Evolutionary conservation across 2,329 filamentous ascomycete genomes (phyloP).

Genomic region (Sphaerulina populicola): DNA sequence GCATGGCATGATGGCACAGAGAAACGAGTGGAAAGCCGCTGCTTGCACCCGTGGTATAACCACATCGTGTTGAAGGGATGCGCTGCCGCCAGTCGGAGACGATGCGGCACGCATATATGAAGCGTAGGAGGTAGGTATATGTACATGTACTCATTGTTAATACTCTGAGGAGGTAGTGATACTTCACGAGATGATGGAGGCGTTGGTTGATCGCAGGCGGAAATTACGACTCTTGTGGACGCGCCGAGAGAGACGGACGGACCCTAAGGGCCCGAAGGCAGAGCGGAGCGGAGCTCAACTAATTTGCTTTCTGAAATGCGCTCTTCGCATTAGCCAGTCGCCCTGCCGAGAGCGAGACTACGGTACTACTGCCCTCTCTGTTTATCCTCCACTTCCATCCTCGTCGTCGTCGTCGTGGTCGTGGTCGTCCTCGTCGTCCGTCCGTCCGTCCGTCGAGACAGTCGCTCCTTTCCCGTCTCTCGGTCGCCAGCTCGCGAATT

Average conservation of each 20-base stretch:
- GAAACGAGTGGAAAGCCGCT: background rate
- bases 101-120: background rate
- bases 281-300: slow-evolving; percentile 6
- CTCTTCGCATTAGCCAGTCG: slow-evolving; percentile 2
- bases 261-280: slow-evolving; percentile 7
- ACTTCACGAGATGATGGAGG: slow-evolving; percentile 2
- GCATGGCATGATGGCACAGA: background rate
- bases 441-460: background rate
- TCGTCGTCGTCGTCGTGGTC: background rate
- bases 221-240: slow-evolving; percentile 8
- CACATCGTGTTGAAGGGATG: too few species aligned
- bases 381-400: background rate
- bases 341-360: background rate
- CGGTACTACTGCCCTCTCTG: too few species aligned
- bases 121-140: too few species aligned
- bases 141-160: too few species aligned
- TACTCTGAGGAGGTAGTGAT: too few species aligned
- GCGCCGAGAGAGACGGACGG: slow-evolving; percentile 8
- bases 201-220: slow-evolving; percentile 1
- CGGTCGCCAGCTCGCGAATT: background rate
- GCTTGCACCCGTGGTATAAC: background rate
- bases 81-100: background rate
- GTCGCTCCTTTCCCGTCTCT: slow-evolving; percentile 9
- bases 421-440: background rate
- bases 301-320: slow-evolving; percentile 8